Percentiles rank a stretch among this genome's conserved stretches.
Evolutionary conservation across 2,329 filamentous ascomycete genomes (phyloP).

Genomic region (Aspergillus quadricinctus): DNA sequence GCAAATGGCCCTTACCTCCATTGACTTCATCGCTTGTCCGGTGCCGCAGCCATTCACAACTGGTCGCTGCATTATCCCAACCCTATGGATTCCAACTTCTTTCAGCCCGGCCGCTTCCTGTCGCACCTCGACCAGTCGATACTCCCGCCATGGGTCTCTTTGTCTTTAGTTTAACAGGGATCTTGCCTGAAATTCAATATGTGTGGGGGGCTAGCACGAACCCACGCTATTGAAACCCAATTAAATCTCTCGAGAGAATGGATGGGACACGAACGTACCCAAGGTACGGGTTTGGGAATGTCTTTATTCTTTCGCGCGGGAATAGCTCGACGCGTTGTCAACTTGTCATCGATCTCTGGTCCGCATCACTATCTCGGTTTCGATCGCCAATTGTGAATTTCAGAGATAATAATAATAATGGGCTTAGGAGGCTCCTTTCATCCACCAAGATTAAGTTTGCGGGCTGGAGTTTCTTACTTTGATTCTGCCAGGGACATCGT

Average conservation of each 20-base stretch:
- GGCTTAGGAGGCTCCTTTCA: neutral
- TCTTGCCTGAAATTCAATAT: neutral
- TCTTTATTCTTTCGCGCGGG: neutral
- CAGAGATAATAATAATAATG: neutral
- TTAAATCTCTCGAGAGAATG: neutral
- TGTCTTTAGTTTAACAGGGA: neutral
- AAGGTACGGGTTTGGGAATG: neutral
- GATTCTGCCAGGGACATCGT: neutral
- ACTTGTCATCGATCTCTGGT: neutral
- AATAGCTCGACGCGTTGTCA: neutral
- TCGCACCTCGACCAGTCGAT: constrained; percentile 7
- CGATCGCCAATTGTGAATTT: neutral
- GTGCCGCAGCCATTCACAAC: constrained; percentile 4
- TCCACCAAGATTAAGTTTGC: neutral
- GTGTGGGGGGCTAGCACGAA: neutral
- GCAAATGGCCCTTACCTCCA: constrained; percentile 21
- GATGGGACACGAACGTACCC: neutral
- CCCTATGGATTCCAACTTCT: neutral
- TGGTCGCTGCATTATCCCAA: neutral
- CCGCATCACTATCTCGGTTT: neutral
- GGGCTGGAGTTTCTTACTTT: neutral
- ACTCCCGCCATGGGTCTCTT: neutral
- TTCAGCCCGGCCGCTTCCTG: neutral
- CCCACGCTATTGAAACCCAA: neutral
- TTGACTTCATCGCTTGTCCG: constrained; percentile 19